Base-by-base conservation (phyloP, 164 flowering plant genomes). In the Brasenia schreberi region DNA sequence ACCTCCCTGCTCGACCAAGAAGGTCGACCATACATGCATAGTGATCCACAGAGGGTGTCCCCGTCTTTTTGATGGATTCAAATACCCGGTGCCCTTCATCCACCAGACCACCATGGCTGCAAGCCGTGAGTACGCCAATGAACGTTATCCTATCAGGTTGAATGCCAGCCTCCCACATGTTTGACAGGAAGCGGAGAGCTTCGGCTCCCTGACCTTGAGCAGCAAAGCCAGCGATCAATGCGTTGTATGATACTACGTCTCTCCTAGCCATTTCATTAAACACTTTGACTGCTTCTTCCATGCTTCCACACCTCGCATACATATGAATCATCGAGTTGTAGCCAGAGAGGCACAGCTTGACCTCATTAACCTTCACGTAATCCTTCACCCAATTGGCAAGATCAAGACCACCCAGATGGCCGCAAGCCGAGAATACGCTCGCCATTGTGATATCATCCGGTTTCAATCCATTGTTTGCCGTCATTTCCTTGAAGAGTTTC, bases 271-370 rank as follows among this genome's bases (percentile, higher is more conserved):
- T 83, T 64, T 74, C 75, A 6, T 75, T 64, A 68, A 89, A 90
- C 18, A 78, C 62, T 62, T 58, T 73, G 66, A 69, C 58, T 7
- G 95, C 95, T 66, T 83, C 83, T 44, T 73, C 71, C 76, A 88
- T 78, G 74, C 80, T 74, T 61, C 97, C 95, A 76, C 97, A 88
- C 75, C 79, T 88, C 14, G 90, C 77, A 77, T 88, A 90, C 92
- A 87, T 87, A 69, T 71, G 83, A 60, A 87, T 80, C 79, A 88
- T 59, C 53, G 97, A 75, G 66, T 84, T 90, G 71, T 73, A 77
- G 5, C 83, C 89, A 27, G 89, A 77, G 43, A 69, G 56, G 64
- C 76, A 79, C 62, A 88, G 68, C 44, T 77, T 76, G 59, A 87
- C 81, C 18, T 71, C 66, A 27, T 77, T 75, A 59, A 78, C 65